Evolutionary conservation across 345 rosid species (phyloP).

Genomic region (Arabis hirsuta): DNA sequence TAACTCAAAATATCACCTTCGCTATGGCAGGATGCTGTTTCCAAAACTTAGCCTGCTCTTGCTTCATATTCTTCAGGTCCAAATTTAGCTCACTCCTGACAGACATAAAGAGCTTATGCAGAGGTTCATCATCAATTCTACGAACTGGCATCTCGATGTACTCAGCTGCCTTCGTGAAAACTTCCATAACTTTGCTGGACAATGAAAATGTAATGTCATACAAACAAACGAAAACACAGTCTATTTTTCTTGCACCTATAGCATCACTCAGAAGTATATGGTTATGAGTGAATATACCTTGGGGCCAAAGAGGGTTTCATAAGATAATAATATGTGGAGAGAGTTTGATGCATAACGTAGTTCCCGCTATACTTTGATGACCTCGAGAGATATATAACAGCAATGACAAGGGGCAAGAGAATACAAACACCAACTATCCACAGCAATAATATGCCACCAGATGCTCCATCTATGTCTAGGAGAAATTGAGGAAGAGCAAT

Average conservation of each 20-base stretch:
- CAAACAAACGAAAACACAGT: conserved; percentile 23
- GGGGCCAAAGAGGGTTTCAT: conserved; percentile 99
- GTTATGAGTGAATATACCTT: conserved; percentile 54
- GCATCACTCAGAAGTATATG: background rate
- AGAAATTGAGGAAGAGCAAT: conserved; percentile 97
- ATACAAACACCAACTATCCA: conserved; percentile 99
- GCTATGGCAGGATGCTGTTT: conserved; percentile 97
- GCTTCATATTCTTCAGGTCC: conserved; percentile 94
- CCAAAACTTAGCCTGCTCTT: conserved; percentile 99
- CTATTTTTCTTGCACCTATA: conserved; percentile 6
- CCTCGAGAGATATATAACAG: conserved; percentile 92
- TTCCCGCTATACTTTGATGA: conserved; percentile 98
- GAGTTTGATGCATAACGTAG: conserved; percentile 97
- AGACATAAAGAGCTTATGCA: conserved; percentile 91
- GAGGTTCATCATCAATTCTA: conserved; percentile 93
- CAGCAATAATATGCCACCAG: conserved; percentile 93
- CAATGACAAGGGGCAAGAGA: conserved; percentile 92
- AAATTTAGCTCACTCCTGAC: conserved; percentile 96
- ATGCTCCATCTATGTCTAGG: conserved; percentile 90
- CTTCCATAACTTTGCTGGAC: conserved; percentile 98
- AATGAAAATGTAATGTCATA: conserved; percentile 36
- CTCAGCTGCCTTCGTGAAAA: conserved; percentile 96
- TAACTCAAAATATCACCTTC: conserved; percentile 58
- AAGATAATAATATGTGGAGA: conserved; percentile 81
- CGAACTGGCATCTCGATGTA: conserved; percentile 97